A percentile compares a stretch with the other conserved stretches of the same genome.
Conservation (phyloP, 1,139 yeast species). For the Pichia sp. region DNA sequence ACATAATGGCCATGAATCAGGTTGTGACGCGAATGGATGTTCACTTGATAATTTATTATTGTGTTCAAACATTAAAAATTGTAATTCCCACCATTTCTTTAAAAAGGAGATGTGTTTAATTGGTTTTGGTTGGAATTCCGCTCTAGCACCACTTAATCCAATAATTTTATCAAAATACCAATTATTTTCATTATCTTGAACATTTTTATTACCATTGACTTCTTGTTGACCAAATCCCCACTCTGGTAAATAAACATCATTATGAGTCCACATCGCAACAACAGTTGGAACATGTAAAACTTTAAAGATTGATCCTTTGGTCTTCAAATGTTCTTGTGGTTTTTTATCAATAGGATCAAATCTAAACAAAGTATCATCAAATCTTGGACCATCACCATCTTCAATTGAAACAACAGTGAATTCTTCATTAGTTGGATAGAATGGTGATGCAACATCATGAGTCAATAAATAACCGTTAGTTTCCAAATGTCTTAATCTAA, state of each 20-base stretch:
- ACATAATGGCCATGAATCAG: slow-evolving; percentile 91
- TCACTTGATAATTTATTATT: slow-evolving; percentile 81
- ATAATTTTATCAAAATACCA: slow-evolving; percentile 79
- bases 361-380: slow-evolving; percentile 74
- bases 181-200: slow-evolving; percentile 56
- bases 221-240: slow-evolving; percentile 95
- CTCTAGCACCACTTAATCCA: slow-evolving; percentile 59
- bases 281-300: slow-evolving; percentile 78
- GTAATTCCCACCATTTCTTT: slow-evolving; percentile 85
- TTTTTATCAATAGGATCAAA: slow-evolving; percentile 57
- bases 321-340: slow-evolving; percentile 48
- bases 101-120: slow-evolving; percentile 63
- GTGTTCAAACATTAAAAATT: slow-evolving; percentile 82
- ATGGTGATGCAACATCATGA: slow-evolving; percentile 98
- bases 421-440: slow-evolving; percentile 85
- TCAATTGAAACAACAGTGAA: slow-evolving; percentile 69
- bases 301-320: slow-evolving; percentile 64
- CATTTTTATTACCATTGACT: slow-evolving; percentile 87
- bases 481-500: slow-evolving; percentile 76
- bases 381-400: slow-evolving; percentile 47
- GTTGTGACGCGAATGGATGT: slow-evolving; percentile 95
- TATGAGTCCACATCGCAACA: slow-evolving; percentile 94
- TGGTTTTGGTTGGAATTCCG: slow-evolving; percentile 49
- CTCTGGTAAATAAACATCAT: slow-evolving; percentile 76
- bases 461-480: slow-evolving; percentile 77